These are phyloP conservation scores for Epicoccum nigrum DNA, from an alignment of 2,329 filamentous ascomycete genomes.

Conservation along the genomic window DNA sequence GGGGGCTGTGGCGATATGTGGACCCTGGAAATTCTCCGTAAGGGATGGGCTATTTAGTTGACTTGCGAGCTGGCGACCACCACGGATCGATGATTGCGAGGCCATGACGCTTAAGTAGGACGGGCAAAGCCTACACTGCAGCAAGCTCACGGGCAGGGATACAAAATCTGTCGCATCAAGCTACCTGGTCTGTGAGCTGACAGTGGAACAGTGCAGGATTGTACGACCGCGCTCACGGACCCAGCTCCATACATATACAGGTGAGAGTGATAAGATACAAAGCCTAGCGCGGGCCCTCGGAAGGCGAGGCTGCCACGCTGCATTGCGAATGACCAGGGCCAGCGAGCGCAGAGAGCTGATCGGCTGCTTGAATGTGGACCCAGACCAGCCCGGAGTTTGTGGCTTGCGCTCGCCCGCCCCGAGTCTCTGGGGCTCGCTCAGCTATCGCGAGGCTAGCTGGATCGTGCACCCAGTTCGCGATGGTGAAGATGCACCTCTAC, in stretches of 20 bases:
- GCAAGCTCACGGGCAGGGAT: conserved; percentile 21
- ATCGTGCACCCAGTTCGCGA: conserved; percentile 11
- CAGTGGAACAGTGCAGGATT: conserved; percentile 30
- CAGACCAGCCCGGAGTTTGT: conserved; percentile 19
- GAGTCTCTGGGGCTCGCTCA: conserved; percentile 23
- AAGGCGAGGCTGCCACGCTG: conserved; percentile 42
- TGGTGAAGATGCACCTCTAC: conserved; percentile 6
- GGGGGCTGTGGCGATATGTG: not conserved
- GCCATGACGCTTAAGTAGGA: conserved; percentile 31
- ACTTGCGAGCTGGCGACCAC: conserved; percentile 16
- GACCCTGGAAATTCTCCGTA: not conserved
- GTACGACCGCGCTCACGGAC: conserved; percentile 29
- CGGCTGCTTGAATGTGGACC: conserved; percentile 14
- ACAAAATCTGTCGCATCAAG: conserved; percentile 21
- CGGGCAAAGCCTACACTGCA: conserved; percentile 21
- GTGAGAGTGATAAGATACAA: conserved; percentile 22
- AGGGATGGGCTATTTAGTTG: not conserved
- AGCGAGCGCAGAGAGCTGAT: conserved; percentile 24
- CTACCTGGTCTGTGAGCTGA: conserved; percentile 30
- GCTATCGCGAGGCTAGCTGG: conserved; percentile 23
- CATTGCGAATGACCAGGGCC: conserved; percentile 19
- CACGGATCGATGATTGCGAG: conserved; percentile 25
- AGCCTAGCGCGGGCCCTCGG: conserved; percentile 30
- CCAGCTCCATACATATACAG: conserved; percentile 33
- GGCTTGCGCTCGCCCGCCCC: conserved; percentile 31